These are phyloP conservation scores for Neurospora sp. DNA, from an alignment of 495 filamentous ascomycete species.

Conservation along the genomic window DNA sequence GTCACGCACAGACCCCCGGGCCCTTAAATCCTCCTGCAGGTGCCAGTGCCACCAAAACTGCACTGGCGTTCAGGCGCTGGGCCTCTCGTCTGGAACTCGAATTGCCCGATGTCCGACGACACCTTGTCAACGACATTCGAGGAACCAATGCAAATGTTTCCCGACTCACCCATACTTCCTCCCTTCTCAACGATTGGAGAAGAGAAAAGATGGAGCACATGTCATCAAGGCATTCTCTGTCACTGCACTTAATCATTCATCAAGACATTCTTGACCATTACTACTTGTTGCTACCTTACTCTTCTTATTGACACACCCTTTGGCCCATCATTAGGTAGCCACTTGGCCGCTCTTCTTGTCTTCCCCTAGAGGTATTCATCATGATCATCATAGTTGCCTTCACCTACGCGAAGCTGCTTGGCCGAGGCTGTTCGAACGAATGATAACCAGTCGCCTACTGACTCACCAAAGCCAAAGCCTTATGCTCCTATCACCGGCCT, in stretches of 20 bases:
- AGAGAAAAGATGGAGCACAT: no score
- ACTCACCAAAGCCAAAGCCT: background rate
- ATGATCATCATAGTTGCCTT: background rate
- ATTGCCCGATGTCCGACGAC: no score
- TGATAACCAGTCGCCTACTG: background rate
- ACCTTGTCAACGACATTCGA: no score
- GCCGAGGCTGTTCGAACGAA: background rate
- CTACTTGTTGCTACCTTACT: background rate
- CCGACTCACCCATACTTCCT: background rate
- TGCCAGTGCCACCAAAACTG: no score
- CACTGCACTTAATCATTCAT: background rate
- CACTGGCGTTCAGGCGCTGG: no score
- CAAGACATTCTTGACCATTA: background rate
- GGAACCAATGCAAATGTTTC: no score
- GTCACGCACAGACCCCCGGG: no score
- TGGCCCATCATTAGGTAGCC: background rate
- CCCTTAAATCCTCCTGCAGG: no score
- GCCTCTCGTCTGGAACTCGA: no score
- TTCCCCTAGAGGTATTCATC: background rate
- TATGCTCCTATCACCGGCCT: background rate
- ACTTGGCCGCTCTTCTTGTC: background rate
- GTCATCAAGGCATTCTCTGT: no score
- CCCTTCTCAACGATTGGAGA: no score
- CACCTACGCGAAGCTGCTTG: background rate
- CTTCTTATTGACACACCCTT: background rate